phyloP scores from a whole-genome alignment of 306 rosid species.

The Prunus padus region DNA sequence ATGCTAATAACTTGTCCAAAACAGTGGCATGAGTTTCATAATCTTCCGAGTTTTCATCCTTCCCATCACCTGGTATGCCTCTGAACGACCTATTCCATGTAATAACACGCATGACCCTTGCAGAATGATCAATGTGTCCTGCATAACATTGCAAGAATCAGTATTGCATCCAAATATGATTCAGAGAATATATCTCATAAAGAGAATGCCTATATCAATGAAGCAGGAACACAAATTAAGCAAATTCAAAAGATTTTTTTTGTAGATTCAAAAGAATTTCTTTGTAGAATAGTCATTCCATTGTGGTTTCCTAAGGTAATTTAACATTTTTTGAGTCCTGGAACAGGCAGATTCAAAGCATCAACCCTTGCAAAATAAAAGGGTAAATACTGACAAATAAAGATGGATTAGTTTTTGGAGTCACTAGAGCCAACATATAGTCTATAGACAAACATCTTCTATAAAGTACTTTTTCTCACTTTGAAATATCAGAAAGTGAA shows the following conservation, averaged over 20 bases:
- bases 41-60: conserved; percentile 74
- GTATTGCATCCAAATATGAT: not conserved
- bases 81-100: conserved; percentile 74
- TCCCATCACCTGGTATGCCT: conserved; percentile 74
- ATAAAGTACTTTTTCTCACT: not conserved
- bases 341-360: conserved; percentile 8
- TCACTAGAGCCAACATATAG: not conserved
- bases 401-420: not conserved
- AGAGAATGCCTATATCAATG: not conserved
- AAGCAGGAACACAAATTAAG: not conserved
- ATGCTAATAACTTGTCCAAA: conserved; percentile 81
- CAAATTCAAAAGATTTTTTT: not conserved
- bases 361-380: not conserved
- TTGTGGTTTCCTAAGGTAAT: not conserved
- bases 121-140: conserved; percentile 90
- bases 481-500: conserved; percentile 5
- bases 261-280: not conserved
- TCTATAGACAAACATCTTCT: conserved; percentile 2
- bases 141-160: conserved; percentile 19
- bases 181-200: not conserved
- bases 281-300: not conserved
- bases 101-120: conserved; percentile 80
- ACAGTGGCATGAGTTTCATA: conserved; percentile 81
- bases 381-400: not conserved
- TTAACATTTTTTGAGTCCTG: not conserved